Percentiles rank a stretch among this genome's conserved stretches.
Evolutionary conservation across 768 basidiomycete genomes (phyloP).

Genomic region (Aureoboletus auriporus): DNA sequence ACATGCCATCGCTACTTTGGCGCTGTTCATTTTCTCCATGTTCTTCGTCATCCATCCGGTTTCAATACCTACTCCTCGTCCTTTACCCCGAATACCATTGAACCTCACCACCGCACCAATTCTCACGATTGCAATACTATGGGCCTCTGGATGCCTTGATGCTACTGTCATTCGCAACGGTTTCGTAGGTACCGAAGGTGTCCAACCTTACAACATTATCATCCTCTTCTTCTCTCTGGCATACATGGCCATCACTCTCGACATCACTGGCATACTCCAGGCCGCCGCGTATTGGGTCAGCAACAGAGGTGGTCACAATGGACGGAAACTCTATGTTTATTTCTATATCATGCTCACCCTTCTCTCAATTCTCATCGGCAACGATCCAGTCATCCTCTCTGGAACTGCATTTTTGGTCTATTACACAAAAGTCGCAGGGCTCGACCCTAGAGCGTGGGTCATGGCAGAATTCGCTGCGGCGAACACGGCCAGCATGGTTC

Average conservation of each 20-base stretch:
- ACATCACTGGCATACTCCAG: constrained; percentile 82
- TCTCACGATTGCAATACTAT: constrained; percentile 46
- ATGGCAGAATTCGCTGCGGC: constrained; percentile 76
- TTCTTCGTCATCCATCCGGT: constrained; percentile 48
- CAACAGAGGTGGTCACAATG: constrained; percentile 69
- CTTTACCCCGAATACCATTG: constrained; percentile 34
- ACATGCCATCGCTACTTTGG: constrained; percentile 45
- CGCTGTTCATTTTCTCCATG: constrained; percentile 52
- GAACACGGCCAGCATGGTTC: constrained; percentile 70
- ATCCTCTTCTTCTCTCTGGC: constrained; percentile 89
- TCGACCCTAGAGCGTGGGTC: constrained; percentile 61
- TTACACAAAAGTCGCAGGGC: constrained; percentile 59
- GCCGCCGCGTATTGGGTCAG: constrained; percentile 89
- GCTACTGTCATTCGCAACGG: constrained; percentile 58
- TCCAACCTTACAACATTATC: constrained; percentile 91
- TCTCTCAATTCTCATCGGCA: constrained; percentile 79
- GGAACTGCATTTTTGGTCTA: constrained; percentile 90
- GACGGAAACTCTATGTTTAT: constrained; percentile 69
- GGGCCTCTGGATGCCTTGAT: constrained; percentile 53
- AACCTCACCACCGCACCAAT: constrained; percentile 55
- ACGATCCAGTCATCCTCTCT: constrained; percentile 90
- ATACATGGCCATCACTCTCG: constrained; percentile 90
- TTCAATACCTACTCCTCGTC: constrained; percentile 36
- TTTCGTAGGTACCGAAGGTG: constrained; percentile 73
- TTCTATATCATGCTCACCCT: constrained; percentile 82